A percentile compares a stretch with the other conserved stretches of the same genome.
These are phyloP conservation scores for Arxiozyma telluris DNA, from an alignment of 1,139 yeast genomes.

Conservation along the genomic window DNA sequence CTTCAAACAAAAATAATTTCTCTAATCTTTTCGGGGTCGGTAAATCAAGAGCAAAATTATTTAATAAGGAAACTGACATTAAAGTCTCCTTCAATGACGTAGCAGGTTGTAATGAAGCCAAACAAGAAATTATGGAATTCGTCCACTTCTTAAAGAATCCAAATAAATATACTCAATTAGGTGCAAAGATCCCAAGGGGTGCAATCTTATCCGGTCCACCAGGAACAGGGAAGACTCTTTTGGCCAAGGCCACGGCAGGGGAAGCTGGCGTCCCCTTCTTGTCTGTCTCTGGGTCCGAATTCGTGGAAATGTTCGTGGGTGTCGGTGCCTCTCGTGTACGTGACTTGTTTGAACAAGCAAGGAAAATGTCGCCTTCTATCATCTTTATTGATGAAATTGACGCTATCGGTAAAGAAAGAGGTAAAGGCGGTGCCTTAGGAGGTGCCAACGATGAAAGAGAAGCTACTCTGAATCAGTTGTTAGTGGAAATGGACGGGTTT, in stretches of 20 bases:
- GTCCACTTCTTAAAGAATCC: conserved; percentile 89
- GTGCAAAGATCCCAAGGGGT: conserved; percentile 97
- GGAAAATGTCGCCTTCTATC: conserved; percentile 88
- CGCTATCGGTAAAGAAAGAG: conserved; percentile 93
- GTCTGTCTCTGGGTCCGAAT: conserved; percentile 96
- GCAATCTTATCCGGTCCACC: conserved; percentile 98
- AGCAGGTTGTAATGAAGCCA: conserved; percentile 97
- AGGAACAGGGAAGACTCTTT: conserved; percentile 94
- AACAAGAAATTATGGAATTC: conserved; percentile 95
- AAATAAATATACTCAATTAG: conserved; percentile 75
- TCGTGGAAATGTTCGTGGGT: conserved; percentile 98
- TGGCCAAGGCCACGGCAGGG: conserved; percentile 99
- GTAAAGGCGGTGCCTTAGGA: conserved; percentile 66
- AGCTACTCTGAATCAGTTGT: conserved; percentile 84
- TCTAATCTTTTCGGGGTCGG: conserved; percentile 56
- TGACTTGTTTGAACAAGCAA: conserved; percentile 84
- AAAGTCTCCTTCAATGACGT: conserved; percentile 86
- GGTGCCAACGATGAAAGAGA: conserved; percentile 96
- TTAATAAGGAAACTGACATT: conserved; percentile 85
- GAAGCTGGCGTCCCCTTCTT: conserved; percentile 98
- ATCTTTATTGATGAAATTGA: conserved; percentile 95
- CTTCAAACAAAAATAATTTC: conserved; percentile 29
- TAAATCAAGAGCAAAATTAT: conserved; percentile 80
- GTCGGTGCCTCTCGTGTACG: conserved; percentile 98
- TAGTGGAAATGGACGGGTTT: conserved; percentile 98